Evolutionary conservation across 2,329 filamentous ascomycete species (phyloP), one percentile per base, ranked within the genome.

Genomic region (Penicillium hordei): DNA sequence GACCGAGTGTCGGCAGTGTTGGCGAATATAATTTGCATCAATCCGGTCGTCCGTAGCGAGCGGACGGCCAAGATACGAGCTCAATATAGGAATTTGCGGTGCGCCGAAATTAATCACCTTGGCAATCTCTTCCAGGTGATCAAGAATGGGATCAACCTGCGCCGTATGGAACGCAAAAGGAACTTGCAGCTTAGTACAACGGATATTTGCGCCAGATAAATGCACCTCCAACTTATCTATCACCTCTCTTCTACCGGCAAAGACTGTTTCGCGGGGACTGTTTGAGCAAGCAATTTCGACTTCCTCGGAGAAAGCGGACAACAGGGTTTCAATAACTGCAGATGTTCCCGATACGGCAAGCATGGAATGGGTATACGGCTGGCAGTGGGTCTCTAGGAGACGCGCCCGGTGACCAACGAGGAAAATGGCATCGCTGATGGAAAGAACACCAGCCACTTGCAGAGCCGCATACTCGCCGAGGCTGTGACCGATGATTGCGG

Each of bases 271-370:
- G 45, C 85, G 80, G 0, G 87, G 86, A 0, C 88, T 86, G 65
- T 95, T 95, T 71, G 91, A 82, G 76, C 91, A 94, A 17, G 90
- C 88, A 60, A 86, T 75, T 65, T 84, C 81, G 5, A 33, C 31
- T 33, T 33, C 31, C 5, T 33, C 31, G 5, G 31, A 33, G 31
- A 33, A 33, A 13, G 10, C 5, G 34, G 75, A 67, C 79, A 17
- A 3, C 62, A 78, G 48, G 5, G 3, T 6, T n/a, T n/a, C 21
- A 29, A 27, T n/a, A 25, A 33, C 36, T 27, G 31, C 31, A 82
- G 79, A 44, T 79, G 58, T 86, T 71, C 60, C 50, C 27, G 19
- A 21, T 25, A 87, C 82, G 17, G 83, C 83, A 33, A 89, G 70
- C 86, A 89, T 88, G 34, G 81, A 81, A 65, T 92, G 89, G 1